Conservation (phyloP, 371 early-diverging fungal species). For the Lichtheimia corymbifera region DNA sequence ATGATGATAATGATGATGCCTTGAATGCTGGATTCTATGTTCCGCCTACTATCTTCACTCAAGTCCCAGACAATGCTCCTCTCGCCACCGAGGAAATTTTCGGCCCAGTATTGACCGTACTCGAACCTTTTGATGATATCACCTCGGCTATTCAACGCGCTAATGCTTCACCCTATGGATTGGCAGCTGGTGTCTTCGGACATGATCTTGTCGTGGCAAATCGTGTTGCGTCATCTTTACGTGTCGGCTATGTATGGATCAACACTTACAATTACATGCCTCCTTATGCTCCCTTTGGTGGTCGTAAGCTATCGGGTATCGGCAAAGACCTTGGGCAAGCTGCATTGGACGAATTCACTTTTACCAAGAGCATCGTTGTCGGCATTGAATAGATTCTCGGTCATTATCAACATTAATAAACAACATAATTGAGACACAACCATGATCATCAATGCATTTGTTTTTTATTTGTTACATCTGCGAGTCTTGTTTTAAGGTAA, state of each 20-base stretch:
- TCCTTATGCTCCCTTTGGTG: constrained; percentile 81
- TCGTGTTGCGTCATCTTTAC: constrained; percentile 53
- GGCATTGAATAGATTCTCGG: constrained; percentile 13
- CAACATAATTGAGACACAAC: too few relatives aligned
- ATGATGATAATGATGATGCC: constrained; percentile 6
- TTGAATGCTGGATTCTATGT: constrained; percentile 62
- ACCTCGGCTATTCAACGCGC: constrained; percentile 70
- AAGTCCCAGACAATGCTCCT: constrained; percentile 52
- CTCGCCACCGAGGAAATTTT: constrained; percentile 86
- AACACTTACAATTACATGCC: constrained; percentile 63
- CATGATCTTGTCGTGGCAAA: constrained; percentile 61
- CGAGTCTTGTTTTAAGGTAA: too few relatives aligned
- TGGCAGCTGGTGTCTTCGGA: constrained; percentile 80
- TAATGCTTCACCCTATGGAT: constrained; percentile 77
- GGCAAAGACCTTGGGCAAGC: constrained; percentile 76
- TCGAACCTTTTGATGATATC: constrained; percentile 67
- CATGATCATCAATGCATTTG: too few relatives aligned
- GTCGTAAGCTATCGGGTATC: constrained; percentile 79
- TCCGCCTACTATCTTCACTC: constrained; percentile 68
- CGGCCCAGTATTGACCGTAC: constrained; percentile 78
- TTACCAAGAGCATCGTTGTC: constrained; percentile 57
- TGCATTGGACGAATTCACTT: constrained; percentile 66
- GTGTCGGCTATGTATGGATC: constrained; percentile 44
- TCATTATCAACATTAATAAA: too few relatives aligned
- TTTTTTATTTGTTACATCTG: too few relatives aligned